A percentile compares a stretch with the other conserved stretches of the same genome.
Conservation (phyloP, 768 basidiomycete genomes). For the Kwoniella bestiolae region DNA sequence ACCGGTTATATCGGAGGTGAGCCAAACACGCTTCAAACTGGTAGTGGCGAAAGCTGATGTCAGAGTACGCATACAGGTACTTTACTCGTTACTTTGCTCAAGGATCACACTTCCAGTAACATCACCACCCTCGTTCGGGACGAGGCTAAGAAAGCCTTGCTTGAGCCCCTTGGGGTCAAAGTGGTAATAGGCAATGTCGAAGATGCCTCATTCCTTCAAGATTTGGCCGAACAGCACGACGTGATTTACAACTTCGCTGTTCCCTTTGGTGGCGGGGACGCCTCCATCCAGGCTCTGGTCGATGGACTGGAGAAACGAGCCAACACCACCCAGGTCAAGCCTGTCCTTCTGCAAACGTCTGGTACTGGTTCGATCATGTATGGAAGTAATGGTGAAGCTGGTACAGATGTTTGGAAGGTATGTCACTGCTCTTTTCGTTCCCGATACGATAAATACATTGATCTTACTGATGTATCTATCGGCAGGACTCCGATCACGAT, state of each 20-base stretch:
- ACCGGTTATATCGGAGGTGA: slow-evolving; percentile 29
- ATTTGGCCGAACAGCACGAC: slow-evolving; percentile 10
- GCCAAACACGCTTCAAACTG: neutral
- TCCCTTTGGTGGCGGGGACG: slow-evolving; percentile 27
- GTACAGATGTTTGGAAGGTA: slow-evolving; percentile 24
- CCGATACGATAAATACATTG: neutral
- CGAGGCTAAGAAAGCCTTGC: slow-evolving; percentile 7
- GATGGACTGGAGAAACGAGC: slow-evolving; percentile 23
- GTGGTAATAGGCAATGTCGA: slow-evolving; percentile 18
- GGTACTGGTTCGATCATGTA: slow-evolving; percentile 30
- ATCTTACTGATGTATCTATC: neutral
- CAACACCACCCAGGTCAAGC: slow-evolving; percentile 3
- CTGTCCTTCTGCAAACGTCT: slow-evolving; percentile 26
- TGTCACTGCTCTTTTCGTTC: too few species aligned
- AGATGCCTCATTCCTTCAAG: slow-evolving; percentile 12
- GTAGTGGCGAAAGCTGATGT: neutral
- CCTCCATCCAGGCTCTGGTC: slow-evolving; percentile 26
- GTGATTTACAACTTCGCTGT: slow-evolving; percentile 30
- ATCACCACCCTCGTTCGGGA: slow-evolving; percentile 27
- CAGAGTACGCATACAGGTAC: slow-evolving; percentile 12
- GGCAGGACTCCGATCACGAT: slow-evolving; percentile 27
- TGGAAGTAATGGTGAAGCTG: slow-evolving; percentile 22
- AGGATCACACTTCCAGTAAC: slow-evolving; percentile 5
- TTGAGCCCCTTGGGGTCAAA: slow-evolving; percentile 17
- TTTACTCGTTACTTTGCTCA: slow-evolving; percentile 18